Evolutionary conservation across 2,329 filamentous ascomycete genomes (phyloP).

Genomic region (Podosphaera aphanis): DNA sequence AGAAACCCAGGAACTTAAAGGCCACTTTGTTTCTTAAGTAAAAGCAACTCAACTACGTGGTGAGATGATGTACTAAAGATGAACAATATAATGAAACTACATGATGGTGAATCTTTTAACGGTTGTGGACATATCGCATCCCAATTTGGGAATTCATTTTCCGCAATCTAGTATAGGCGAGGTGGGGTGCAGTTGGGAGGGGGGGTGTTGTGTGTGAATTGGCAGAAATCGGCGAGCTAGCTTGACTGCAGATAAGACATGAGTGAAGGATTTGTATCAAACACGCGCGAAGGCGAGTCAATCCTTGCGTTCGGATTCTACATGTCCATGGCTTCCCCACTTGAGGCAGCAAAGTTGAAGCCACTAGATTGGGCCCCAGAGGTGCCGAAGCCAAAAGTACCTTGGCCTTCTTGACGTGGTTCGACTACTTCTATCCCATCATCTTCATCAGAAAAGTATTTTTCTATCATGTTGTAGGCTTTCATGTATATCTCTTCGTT

Average conservation of each 20-base stretch:
- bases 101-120: conserved; percentile 19
- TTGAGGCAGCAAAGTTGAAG: conserved; percentile 83
- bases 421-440: conserved; percentile 55
- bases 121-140: conserved; percentile 15
- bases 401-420: conserved; percentile 36
- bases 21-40: conserved; percentile 14
- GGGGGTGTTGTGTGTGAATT: background rate
- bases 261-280: background rate
- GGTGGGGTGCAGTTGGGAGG: background rate
- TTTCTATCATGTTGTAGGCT: conserved; percentile 99
- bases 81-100: conserved; percentile 14
- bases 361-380: conserved; percentile 46
- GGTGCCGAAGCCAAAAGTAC: conserved; percentile 60
- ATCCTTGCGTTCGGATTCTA: conserved; percentile 19
- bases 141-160: conserved; percentile 6
- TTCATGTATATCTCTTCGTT: conserved; percentile 99
- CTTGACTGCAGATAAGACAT: background rate
- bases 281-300: background rate
- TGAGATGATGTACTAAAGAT: conserved; percentile 5
- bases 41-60: conserved; percentile 15
- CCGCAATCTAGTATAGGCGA: conserved; percentile 4
- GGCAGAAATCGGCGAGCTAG: background rate
- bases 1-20: conserved; percentile 16
- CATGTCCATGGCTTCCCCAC: conserved; percentile 53
- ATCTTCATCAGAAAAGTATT: conserved; percentile 98